Evolutionary conservation across 352 stramenopile genomes (phyloP).

Genomic region (Globisporangium paddicum): DNA sequence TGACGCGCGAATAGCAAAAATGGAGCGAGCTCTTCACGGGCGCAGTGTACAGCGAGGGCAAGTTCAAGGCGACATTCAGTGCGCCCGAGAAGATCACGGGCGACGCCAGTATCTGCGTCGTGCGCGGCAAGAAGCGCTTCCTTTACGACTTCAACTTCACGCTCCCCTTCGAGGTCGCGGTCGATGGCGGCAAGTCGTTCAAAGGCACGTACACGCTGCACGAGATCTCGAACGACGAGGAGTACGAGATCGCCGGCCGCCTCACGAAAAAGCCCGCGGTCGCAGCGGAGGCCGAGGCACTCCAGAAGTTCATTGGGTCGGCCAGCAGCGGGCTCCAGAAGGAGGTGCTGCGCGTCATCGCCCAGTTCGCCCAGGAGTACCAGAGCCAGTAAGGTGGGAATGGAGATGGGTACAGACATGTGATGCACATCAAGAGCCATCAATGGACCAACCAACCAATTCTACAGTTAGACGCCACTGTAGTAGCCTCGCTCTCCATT

Average conservation of each 20-base stretch:
- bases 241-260: conserved; percentile 75
- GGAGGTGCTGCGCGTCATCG: conserved; percentile 57
- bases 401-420: not conserved
- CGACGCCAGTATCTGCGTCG: conserved; percentile 85
- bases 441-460: not conserved
- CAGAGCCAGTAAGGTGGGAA: conserved; percentile 43
- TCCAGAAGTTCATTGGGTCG: conserved; percentile 49
- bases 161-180: conserved; percentile 58
- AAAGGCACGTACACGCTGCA: conserved; percentile 70
- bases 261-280: conserved; percentile 48
- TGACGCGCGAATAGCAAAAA: conserved; percentile 33
- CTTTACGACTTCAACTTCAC: conserved; percentile 87
- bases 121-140: conserved; percentile 86
- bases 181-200: conserved; percentile 41
- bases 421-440: not conserved
- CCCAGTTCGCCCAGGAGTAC: conserved; percentile 57
- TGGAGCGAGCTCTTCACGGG: conserved; percentile 47
- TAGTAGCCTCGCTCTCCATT: too few relatives aligned
- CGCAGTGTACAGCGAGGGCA: conserved; percentile 34
- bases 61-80: conserved; percentile 42
- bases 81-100: conserved; percentile 66
- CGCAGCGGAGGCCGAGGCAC: conserved; percentile 30
- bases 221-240: conserved; percentile 86
- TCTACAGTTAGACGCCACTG: not conserved
- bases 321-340: conserved; percentile 51